A percentile compares a stretch with the other conserved stretches of the same genome.
phyloP scores from a whole-genome alignment of 192 early-diverging fungal genomes.

The Entomortierella beljakovae region DNA sequence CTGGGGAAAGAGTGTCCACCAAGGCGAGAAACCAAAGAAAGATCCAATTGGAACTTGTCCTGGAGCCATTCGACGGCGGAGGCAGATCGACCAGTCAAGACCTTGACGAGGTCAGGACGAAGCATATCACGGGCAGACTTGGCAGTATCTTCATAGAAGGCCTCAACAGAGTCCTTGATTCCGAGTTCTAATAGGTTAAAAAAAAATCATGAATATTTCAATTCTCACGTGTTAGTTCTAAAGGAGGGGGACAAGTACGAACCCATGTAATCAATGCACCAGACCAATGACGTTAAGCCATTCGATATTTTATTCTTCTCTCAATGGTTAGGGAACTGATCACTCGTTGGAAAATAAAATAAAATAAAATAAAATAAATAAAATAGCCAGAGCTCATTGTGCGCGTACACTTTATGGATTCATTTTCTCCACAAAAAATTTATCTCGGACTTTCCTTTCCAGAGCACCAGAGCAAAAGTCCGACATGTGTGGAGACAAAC shows the following conservation, averaged over 20 bases:
- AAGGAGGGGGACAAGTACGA: neutral
- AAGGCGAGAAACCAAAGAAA: conserved; percentile 88
- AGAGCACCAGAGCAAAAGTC: neutral
- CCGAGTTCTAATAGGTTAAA: conserved; percentile 42
- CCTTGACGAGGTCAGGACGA: conserved; percentile 83
- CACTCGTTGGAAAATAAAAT: too few relatives aligned
- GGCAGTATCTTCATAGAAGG: conserved; percentile 90
- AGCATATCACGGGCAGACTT: conserved; percentile 87
- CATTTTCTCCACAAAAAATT: conserved; percentile 13
- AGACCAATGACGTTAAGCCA: neutral
- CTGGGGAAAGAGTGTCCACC: conserved; percentile 95
- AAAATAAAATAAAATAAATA: too few relatives aligned
- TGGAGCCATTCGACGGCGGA: conserved; percentile 95
- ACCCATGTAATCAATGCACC: neutral
- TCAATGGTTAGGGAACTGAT: neutral
- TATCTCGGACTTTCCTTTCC: neutral
- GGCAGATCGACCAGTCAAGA: conserved; percentile 86
- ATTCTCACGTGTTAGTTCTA: conserved; percentile 2
- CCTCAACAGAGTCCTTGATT: conserved; percentile 84
- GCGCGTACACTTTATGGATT: neutral
- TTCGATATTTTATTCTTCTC: neutral
- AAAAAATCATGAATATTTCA: neutral
- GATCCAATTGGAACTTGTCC: conserved; percentile 88
- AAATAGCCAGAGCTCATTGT: neutral
- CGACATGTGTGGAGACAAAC: neutral